Evolutionary conservation across 73 alveolate species (phyloP).

Genomic region (Vitrella brassicaformis): DNA sequence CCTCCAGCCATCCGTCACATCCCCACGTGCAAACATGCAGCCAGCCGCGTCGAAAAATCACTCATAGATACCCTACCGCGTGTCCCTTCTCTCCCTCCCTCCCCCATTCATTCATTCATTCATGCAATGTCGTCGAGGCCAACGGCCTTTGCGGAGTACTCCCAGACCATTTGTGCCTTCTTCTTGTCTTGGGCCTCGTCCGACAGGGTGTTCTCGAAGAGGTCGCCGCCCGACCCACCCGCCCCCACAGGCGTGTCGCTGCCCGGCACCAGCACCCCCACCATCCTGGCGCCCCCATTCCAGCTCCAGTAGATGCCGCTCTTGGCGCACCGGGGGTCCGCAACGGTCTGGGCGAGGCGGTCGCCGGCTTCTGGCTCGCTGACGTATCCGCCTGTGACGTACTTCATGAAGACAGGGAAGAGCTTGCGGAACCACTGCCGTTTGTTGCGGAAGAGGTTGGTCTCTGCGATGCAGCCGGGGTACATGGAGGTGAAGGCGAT

Average conservation of each 20-base stretch:
- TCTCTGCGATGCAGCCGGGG: constrained; percentile 32
- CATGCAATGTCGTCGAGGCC: constrained; percentile 1
- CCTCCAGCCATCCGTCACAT: no score
- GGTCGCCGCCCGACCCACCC: neutral
- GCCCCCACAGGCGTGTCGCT: neutral
- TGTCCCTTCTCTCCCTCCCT: no score
- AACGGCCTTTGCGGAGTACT: neutral
- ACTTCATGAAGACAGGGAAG: constrained; percentile 40
- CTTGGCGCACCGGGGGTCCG: constrained; percentile 23
- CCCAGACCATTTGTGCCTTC: neutral
- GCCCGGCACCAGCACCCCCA: neutral
- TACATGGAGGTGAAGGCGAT: constrained; percentile 33
- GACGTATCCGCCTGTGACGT: constrained; percentile 34
- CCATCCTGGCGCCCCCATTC: constrained; percentile 31
- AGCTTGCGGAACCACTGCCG: constrained; percentile 9
- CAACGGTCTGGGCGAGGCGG: constrained; percentile 5
- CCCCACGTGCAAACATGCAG: no score
- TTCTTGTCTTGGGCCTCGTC: neutral
- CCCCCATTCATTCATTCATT: no score
- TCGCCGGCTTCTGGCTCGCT: constrained; percentile 24
- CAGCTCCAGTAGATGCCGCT: constrained; percentile 20
- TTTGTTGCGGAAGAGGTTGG: constrained; percentile 22
- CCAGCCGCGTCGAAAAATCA: no score
- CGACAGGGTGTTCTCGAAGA: neutral
- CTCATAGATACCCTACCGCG: no score